Evolutionary conservation across 345 rosid genomes (phyloP).

Genomic region (rapeseed (Brassica napus)): DNA sequence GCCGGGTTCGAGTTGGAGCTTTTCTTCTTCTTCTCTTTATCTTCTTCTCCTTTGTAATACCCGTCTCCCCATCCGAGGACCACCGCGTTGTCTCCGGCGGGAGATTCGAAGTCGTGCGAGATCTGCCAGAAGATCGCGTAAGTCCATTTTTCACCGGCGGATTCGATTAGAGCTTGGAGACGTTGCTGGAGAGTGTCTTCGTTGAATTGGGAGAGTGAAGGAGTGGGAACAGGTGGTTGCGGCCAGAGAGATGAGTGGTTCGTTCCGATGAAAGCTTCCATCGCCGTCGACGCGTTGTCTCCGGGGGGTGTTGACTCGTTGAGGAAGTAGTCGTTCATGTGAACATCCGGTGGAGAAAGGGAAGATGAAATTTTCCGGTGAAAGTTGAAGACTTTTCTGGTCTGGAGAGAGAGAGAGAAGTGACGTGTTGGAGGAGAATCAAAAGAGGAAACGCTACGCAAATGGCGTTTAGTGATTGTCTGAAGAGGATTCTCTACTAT

Average conservation of each 20-base stretch:
- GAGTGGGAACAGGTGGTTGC: constrained; percentile 35
- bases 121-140: constrained; percentile 99
- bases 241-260: constrained; percentile 70
- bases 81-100: constrained; percentile 50
- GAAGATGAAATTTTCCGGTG: background rate
- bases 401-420: constrained; percentile 7
- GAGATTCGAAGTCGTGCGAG: constrained; percentile 56
- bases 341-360: constrained; percentile 13
- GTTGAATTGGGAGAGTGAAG: constrained; percentile 46
- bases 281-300: constrained; percentile 82
- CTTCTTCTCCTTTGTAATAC: constrained; percentile 87
- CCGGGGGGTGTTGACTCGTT: constrained; percentile 57
- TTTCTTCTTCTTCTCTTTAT: constrained; percentile 53
- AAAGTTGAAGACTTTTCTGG: constrained; percentile 34
- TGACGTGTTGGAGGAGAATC: constrained; percentile 32
- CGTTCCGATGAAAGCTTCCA: constrained; percentile 90
- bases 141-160: constrained; percentile 78
- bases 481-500: constrained; percentile 16
- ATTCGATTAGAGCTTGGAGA: constrained; percentile 81
- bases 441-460: constrained; percentile 24
- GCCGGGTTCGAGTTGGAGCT: constrained; percentile 36
- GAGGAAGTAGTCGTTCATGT: constrained; percentile 31
- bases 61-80: constrained; percentile 96
- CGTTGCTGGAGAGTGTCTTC: constrained; percentile 94
- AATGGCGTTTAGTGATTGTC: constrained; percentile 34